Conservation (phyloP, 2,329 filamentous ascomycete genomes). For the Colletotrichum gloeosporioides region DNA sequence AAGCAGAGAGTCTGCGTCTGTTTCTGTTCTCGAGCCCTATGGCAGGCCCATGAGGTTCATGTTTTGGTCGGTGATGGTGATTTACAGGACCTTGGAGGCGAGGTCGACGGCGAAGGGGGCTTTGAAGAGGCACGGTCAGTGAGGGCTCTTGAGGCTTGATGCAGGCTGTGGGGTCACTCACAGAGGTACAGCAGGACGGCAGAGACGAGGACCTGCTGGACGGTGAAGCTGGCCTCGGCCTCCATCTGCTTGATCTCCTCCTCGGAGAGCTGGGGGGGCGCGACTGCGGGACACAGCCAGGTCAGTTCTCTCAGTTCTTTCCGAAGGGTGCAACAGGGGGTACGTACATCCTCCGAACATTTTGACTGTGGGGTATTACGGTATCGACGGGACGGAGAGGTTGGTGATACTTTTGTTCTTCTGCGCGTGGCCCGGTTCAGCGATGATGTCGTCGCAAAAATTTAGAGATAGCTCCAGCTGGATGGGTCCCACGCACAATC, state of each 20-base stretch:
- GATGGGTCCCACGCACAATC: neutral
- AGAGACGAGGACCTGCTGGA: conserved; percentile 70
- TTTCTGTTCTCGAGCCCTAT: neutral
- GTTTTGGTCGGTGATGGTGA: neutral
- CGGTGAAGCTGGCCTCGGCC: conserved; percentile 68
- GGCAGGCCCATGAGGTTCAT: neutral
- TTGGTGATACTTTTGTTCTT: neutral
- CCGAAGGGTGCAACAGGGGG: neutral
- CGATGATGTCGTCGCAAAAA: conserved; percentile 24
- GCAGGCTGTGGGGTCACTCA: conserved; percentile 48
- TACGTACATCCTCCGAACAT: conserved; percentile 70
- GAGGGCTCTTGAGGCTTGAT: neutral
- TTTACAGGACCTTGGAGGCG: conserved; percentile 49
- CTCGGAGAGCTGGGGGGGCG: conserved; percentile 70
- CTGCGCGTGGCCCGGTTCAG: neutral
- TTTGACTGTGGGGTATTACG: conserved; percentile 30
- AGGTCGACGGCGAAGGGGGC: conserved; percentile 65
- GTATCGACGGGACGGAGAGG: neutral
- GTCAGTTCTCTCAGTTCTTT: neutral
- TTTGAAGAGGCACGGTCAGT: conserved; percentile 29
- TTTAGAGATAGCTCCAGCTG: conserved; percentile 18
- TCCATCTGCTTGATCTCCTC: conserved; percentile 76
- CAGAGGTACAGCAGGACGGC: conserved; percentile 78
- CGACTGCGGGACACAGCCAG: conserved; percentile 50
- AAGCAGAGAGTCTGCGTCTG: neutral